phyloP scores from a whole-genome alignment of 2,329 filamentous ascomycete genomes.

The Neonectria hederae region DNA sequence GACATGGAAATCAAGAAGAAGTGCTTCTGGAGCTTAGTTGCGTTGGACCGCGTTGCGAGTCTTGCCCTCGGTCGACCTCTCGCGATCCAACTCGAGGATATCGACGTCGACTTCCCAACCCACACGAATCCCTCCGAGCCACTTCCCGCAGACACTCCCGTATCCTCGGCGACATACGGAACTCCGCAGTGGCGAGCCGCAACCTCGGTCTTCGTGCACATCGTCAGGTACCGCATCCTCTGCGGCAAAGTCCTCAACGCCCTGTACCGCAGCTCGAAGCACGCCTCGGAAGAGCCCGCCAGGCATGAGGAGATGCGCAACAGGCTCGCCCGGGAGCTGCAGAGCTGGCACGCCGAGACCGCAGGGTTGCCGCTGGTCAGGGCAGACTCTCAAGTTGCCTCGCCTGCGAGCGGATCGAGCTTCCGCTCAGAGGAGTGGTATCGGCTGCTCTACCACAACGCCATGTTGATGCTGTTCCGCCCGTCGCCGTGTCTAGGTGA shows the following conservation, averaged over 20 bases:
- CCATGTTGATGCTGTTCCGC: slow-evolving; percentile 53
- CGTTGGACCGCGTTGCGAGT: slow-evolving; percentile 50
- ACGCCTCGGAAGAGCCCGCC: slow-evolving; percentile 9
- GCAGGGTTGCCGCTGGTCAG: slow-evolving; percentile 40
- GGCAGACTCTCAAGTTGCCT: slow-evolving; percentile 31
- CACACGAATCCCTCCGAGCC: slow-evolving; percentile 30
- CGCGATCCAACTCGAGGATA: slow-evolving; percentile 53
- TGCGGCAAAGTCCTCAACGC: slow-evolving; percentile 51
- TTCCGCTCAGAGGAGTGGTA: slow-evolving; percentile 55
- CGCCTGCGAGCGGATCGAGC: slow-evolving; percentile 46
- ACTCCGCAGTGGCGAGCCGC: slow-evolving; percentile 38
- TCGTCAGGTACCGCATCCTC: slow-evolving; percentile 52
- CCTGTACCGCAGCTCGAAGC: slow-evolving; percentile 45
- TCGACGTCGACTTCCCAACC: slow-evolving; percentile 49
- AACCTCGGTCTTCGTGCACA: slow-evolving; percentile 50
- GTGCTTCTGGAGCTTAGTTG: slow-evolving; percentile 56
- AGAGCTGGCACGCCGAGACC: slow-evolving; percentile 45
- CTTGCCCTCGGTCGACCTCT: slow-evolving; percentile 52
- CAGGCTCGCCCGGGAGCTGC: slow-evolving; percentile 43
- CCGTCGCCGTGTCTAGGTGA: slow-evolving; percentile 49
- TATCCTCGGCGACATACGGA: slow-evolving; percentile 32
- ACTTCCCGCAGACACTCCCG: slow-evolving; percentile 25
- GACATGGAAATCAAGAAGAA: slow-evolving; percentile 49
- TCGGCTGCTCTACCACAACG: slow-evolving; percentile 54
- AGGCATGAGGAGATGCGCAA: slow-evolving; percentile 30